These are phyloP conservation scores for Podaxis sp. DNA, from an alignment of 768 basidiomycete genomes.

Conservation along the genomic window DNA sequence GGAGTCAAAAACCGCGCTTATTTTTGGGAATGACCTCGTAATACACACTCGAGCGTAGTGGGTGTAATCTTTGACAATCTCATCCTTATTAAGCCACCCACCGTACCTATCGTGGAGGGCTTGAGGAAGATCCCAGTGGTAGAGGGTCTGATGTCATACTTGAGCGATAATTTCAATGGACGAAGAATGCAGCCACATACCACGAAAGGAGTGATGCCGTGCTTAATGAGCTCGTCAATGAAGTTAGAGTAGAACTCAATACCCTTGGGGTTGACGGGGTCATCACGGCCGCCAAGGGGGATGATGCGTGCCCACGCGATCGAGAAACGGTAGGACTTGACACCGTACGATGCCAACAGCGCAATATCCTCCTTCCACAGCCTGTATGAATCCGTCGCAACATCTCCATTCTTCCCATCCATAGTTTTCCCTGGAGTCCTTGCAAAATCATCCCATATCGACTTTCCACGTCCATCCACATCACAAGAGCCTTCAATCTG, in stretches of 20 bases:
- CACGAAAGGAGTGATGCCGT: conserved; percentile 67
- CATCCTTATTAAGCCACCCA: conserved; percentile 73
- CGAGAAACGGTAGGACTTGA: conserved; percentile 75
- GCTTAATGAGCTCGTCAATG: conserved; percentile 63
- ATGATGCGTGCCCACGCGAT: conserved; percentile 76
- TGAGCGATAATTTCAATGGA: neutral
- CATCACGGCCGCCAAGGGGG: conserved; percentile 68
- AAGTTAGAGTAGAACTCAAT: conserved; percentile 69
- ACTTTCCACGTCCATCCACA: conserved; percentile 60
- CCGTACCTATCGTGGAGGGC: conserved; percentile 70
- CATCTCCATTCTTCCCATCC: conserved; percentile 66
- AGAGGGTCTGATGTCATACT: conserved; percentile 49
- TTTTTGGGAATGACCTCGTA: conserved; percentile 15
- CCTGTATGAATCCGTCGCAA: conserved; percentile 70
- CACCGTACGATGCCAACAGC: conserved; percentile 60
- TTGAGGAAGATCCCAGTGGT: conserved; percentile 82
- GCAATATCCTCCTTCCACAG: conserved; percentile 68
- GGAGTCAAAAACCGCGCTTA: conserved; percentile 10
- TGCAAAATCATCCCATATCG: conserved; percentile 76
- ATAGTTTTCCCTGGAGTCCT: conserved; percentile 63
- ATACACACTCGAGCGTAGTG: conserved; percentile 52
- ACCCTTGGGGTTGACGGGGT: conserved; percentile 69
- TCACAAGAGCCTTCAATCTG: conserved; percentile 72
- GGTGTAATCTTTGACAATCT: conserved; percentile 64
- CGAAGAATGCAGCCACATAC: conserved; percentile 33